Conservation (phyloP, 2,329 filamentous ascomycete species). For the Fusarium metavorans region DNA sequence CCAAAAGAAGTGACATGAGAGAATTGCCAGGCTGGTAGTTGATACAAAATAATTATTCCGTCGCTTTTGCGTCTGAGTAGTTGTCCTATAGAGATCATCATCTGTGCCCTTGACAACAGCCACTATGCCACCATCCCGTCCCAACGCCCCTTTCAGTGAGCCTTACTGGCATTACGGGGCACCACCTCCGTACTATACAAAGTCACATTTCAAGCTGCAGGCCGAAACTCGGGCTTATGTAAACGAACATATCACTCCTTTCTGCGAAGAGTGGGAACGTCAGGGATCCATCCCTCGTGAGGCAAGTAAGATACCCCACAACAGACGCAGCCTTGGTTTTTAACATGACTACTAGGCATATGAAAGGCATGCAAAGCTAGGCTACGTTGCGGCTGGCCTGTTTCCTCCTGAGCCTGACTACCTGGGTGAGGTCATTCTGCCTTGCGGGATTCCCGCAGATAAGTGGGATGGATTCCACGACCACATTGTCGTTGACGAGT, state of each 20-base stretch:
- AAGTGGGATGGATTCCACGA: constrained; percentile 69
- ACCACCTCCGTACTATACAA: constrained; percentile 69
- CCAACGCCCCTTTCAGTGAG: not conserved
- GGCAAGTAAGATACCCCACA: constrained; percentile 33
- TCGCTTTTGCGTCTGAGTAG: not conserved
- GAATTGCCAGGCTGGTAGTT: not conserved
- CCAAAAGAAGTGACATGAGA: not conserved
- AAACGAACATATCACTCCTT: constrained; percentile 67
- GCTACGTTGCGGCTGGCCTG: not conserved
- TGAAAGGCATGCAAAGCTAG: not conserved
- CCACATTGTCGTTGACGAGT: constrained; percentile 67
- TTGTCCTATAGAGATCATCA: not conserved
- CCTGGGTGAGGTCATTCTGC: not conserved
- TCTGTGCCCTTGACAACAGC: not conserved
- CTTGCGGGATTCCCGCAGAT: constrained; percentile 54
- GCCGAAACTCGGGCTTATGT: constrained; percentile 69
- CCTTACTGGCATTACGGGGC: not conserved
- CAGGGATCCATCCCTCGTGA: constrained; percentile 62
- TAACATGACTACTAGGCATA: not conserved
- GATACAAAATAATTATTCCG: not conserved
- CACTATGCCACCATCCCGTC: not conserved
- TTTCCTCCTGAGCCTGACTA: not conserved
- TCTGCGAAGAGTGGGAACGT: constrained; percentile 73
- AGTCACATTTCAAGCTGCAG: constrained; percentile 69
- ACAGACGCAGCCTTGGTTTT: not conserved